Conservation (phyloP, 306 rosid genomes). For the Comarum palustre region DNA sequence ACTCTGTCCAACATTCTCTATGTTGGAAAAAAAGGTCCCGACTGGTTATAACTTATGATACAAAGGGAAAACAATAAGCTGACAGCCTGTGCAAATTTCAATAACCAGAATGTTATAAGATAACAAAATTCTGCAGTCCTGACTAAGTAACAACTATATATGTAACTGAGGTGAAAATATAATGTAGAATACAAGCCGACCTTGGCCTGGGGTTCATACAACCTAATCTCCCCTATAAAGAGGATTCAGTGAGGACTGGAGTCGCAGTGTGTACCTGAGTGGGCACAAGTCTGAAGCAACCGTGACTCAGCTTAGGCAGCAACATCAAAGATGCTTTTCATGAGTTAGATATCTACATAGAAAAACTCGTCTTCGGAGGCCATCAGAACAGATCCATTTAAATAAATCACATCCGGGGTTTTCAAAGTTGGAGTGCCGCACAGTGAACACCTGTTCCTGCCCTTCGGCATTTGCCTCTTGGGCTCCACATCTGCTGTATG, state of each 20-base stretch:
- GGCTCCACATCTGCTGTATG: conserved; percentile 3
- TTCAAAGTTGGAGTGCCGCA: conserved; percentile 29
- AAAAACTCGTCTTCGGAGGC: conserved; percentile 57
- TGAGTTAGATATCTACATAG: conserved; percentile 94
- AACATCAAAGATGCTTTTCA: conserved; percentile 45
- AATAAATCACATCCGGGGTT: conserved; percentile 37
- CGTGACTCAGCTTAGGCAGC: conserved; percentile 48
- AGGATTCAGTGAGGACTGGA: conserved; percentile 49
- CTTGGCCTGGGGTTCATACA: conserved; percentile 58
- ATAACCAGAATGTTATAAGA: conserved; percentile 63
- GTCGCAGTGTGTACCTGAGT: conserved; percentile 39
- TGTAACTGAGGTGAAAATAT: conserved; percentile 36
- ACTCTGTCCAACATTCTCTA: conserved; percentile 24
- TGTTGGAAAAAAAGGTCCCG: conserved; percentile 10
- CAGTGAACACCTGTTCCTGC: conserved; percentile 11
- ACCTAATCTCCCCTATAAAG: conserved; percentile 58
- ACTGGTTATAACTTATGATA: conserved; percentile 28
- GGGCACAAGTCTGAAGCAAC: conserved; percentile 46
- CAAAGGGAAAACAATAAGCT: conserved; percentile 21
- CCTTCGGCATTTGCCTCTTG: conserved; percentile 13
- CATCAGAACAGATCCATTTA: conserved; percentile 36
- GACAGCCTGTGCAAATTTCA: conserved; percentile 71
- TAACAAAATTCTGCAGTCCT: conserved; percentile 63
- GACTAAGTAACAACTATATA: conserved; percentile 74
- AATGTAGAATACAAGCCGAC: conserved; percentile 52